These are phyloP conservation scores for Zostera marina DNA, from an alignment of 116 monocot genomes.

Conservation along the genomic window DNA sequence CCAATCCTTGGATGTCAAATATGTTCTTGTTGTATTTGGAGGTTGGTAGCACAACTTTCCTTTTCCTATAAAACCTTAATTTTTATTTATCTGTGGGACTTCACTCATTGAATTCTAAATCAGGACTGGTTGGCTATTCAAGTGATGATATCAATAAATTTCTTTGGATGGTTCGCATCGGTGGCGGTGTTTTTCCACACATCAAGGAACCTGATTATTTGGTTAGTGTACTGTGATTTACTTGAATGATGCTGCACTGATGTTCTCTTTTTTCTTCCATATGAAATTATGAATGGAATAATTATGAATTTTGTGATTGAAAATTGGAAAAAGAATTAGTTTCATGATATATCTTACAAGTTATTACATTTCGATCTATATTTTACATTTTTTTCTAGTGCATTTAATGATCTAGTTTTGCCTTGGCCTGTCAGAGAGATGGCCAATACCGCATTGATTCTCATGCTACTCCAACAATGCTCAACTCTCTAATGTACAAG, in stretches of 20 bases:
- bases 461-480: constrained; percentile 94
- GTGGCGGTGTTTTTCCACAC: constrained; percentile 92
- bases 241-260: no score
- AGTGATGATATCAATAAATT: constrained; percentile 95
- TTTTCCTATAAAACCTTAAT: neutral
- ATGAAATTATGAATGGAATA: no score
- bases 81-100: no score
- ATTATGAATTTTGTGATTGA: no score
- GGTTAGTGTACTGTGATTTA: constrained; percentile 38
- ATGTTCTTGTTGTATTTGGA: constrained; percentile 96
- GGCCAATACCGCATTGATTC: constrained; percentile 94
- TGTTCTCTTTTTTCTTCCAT: no score
- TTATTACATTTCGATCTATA: no score
- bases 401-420: neutral
- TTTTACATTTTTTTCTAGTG: no score
- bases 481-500: constrained; percentile 78
- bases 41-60: constrained; percentile 16
- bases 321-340: no score
- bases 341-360: no score
- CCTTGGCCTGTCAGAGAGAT: constrained; percentile 43
- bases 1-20: constrained; percentile 79
- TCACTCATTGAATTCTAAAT: neutral
- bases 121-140: constrained; percentile 89
- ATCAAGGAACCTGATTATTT: constrained; percentile 98
- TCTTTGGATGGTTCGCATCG: constrained; percentile 98